These are phyloP conservation scores for Calonectria pteridis DNA, from an alignment of 2,329 filamentous ascomycete genomes.

Conservation along the genomic window DNA sequence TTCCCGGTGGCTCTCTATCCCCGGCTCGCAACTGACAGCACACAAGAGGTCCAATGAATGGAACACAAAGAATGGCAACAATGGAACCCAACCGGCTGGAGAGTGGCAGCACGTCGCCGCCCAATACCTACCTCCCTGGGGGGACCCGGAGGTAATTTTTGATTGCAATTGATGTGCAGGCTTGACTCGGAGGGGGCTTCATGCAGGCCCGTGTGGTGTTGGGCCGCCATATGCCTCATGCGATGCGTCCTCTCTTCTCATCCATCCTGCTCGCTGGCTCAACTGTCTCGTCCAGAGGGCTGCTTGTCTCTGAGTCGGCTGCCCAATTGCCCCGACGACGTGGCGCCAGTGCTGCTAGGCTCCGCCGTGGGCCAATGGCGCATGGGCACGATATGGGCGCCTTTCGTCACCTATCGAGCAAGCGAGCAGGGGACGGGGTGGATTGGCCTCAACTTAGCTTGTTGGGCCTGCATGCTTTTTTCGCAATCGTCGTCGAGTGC, in stretches of 20 bases:
- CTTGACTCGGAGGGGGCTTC: conserved; percentile 6
- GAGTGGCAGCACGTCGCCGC: conserved; percentile 14
- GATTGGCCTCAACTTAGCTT: conserved; percentile 34
- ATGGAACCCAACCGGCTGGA: conserved; percentile 10
- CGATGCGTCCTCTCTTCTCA: conserved; percentile 11
- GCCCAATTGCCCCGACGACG: conserved; percentile 48
- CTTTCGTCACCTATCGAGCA: conserved; percentile 27
- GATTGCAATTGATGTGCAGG: conserved; percentile 8
- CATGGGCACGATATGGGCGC: conserved; percentile 43
- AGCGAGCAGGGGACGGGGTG: conserved; percentile 43
- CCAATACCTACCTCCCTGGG: conserved; percentile 22
- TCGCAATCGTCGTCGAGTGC: conserved; percentile 27
- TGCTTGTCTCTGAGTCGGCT: conserved; percentile 26
- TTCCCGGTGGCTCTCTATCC: not conserved
- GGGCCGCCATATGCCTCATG: conserved; percentile 47
- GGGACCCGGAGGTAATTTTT: not conserved
- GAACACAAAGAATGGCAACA: not conserved
- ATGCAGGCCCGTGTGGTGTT: conserved; percentile 35
- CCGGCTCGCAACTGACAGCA: not conserved
- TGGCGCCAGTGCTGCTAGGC: conserved; percentile 43
- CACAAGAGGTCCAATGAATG: conserved; percentile 3
- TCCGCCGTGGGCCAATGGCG: conserved; percentile 46
- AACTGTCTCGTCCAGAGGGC: not conserved
- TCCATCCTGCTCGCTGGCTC: conserved; percentile 8
- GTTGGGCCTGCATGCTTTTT: conserved; percentile 43